phyloP scores from a whole-genome alignment of 306 rosid species.

The Glycine soja region DNA sequence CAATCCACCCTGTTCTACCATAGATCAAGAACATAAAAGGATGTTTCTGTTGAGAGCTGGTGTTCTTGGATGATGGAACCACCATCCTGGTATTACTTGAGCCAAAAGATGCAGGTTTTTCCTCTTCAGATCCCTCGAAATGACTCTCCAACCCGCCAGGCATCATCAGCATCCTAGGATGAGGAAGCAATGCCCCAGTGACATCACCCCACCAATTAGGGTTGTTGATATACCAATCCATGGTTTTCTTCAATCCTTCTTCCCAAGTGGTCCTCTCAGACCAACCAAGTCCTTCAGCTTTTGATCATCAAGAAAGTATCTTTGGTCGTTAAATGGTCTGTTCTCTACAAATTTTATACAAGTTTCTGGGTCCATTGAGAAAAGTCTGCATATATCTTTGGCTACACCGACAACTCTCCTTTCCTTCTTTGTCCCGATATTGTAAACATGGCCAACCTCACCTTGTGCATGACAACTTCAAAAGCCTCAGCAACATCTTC shows the following conservation, averaged over 20 bases:
- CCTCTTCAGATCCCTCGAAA: conserved; percentile 67
- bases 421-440: too few species aligned
- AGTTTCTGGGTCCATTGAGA: conserved; percentile 49
- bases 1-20: conserved; percentile 88
- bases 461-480: too few species aligned
- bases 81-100: conserved; percentile 67
- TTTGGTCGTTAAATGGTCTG: conserved; percentile 68
- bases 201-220: conserved; percentile 96
- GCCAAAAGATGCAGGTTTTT: conserved; percentile 52
- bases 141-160: conserved; percentile 68
- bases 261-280: conserved; percentile 80
- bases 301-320: conserved; percentile 72
- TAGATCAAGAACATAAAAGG: conserved; percentile 73
- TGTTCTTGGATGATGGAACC: conserved; percentile 64
- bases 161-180: conserved; percentile 91
- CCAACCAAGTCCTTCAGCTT: conserved; percentile 78
- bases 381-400: conserved; percentile 60
- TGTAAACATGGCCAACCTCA: too few species aligned
- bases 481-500: too few species aligned
- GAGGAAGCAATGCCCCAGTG: conserved; percentile 85
- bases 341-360: conserved; percentile 63
- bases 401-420: conserved; percentile 71
- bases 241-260: conserved; percentile 81
- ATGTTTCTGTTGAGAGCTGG: conserved; percentile 57
- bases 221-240: conserved; percentile 67